Base-by-base conservation (phyloP, 177 flowering plant species). In the Vitis hybrid region DNA sequence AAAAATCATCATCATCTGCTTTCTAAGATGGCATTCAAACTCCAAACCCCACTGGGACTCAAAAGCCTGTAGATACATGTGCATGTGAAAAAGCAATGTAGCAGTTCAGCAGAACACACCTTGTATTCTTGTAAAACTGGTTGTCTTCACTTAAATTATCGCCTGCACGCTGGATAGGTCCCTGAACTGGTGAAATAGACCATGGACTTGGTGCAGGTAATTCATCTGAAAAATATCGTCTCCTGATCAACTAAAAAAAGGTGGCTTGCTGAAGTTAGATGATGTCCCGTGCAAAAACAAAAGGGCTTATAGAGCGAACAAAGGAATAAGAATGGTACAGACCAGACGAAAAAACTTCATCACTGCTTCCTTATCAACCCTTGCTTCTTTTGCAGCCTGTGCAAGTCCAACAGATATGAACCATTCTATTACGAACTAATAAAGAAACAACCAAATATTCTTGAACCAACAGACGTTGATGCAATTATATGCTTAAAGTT, bases 351-450 rank as follows among this genome's bases (percentile, higher is more conserved):
- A 96, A 80, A 96, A 96, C 76, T 91, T 96, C 73, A 82, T 88
- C 70, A 94, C 75, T 27, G 95, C 94, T 84, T 96, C 99, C 80
- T 96, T 96, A 86, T 94, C 99, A 76, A 75, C 81, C 78, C 98
- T 86, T 68, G 97, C 90, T 82, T 92, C 97, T 79, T 87, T 94
- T 15, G 97, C 97, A 76, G 99, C 99, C 99, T 96, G 83, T 53
- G 76, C 64, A 78, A 32, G 24, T 62, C 59, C 13, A 66, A 65
- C 57, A 63, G 48, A 69, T 9, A 52, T 21, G 32, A 68, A 15
- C 10, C n/a, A 64, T 14, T 4, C 48, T 3, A 61, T 60, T 48
- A 18, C 24, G 3, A 7, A 18, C 10, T 13, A 61, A 32, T 27
- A 17, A 49, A 66, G 11, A 52, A 67, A 53, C 13, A 24, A 4